Conservation (phyloP, 176 grass and related monocot species). For the Neostapfia colusana region DNA sequence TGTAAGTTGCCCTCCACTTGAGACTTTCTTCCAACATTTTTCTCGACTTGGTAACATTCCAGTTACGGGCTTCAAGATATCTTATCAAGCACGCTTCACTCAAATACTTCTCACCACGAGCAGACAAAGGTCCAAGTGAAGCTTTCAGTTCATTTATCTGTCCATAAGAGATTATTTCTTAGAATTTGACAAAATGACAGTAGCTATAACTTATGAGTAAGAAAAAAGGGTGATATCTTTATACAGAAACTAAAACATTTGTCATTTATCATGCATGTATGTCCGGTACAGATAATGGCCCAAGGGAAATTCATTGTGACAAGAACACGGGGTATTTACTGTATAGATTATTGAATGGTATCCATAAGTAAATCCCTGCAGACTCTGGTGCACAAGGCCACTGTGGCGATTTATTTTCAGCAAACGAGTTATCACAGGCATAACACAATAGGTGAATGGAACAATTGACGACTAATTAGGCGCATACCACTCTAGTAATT, state of each 20-base stretch:
- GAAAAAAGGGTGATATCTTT: background rate
- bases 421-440: background rate
- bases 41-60: slow-evolving; percentile 66
- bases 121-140: slow-evolving; percentile 60
- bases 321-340: background rate
- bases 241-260: background rate
- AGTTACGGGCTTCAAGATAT: slow-evolving; percentile 75
- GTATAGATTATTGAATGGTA: background rate
- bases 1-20: slow-evolving; percentile 73
- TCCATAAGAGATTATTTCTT: slow-evolving; percentile 1
- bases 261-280: background rate
- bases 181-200: slow-evolving; percentile 4
- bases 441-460: background rate
- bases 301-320: background rate
- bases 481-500: background rate
- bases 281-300: background rate
- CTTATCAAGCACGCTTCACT: slow-evolving; percentile 61
- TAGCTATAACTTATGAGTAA: background rate
- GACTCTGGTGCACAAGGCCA: background rate
- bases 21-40: slow-evolving; percentile 91
- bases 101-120: slow-evolving; percentile 45
- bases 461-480: background rate
- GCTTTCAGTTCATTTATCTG: slow-evolving; percentile 71
- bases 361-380: background rate
- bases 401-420: background rate